phyloP scores from a whole-genome alignment of 169 alveolate genomes.

The Eimeria sp. region DNA sequence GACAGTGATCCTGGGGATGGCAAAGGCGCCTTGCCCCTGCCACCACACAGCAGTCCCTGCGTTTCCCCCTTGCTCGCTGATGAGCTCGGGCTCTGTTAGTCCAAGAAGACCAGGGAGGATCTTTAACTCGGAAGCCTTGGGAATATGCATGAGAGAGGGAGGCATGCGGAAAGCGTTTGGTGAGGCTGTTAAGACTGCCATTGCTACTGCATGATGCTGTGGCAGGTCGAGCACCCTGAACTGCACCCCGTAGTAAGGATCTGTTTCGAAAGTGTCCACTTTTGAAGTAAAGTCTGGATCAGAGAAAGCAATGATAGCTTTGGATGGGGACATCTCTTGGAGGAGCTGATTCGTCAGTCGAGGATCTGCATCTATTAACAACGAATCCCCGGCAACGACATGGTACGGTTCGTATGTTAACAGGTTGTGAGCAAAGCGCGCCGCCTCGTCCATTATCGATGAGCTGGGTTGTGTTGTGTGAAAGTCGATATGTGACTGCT shows the following conservation, averaged over 20 bases:
- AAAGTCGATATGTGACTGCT: conserved; percentile 80
- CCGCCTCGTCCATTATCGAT: conserved; percentile 82
- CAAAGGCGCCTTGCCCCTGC: conserved; percentile 81
- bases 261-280: conserved; percentile 51
- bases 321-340: conserved; percentile 64
- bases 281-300: conserved; percentile 80
- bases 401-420: conserved; percentile 82
- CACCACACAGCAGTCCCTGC: conserved; percentile 82
- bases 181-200: conserved; percentile 66
- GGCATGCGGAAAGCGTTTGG: conserved; percentile 80
- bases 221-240: conserved; percentile 74
- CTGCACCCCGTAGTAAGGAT: conserved; percentile 84
- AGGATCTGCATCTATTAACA: conserved; percentile 80
- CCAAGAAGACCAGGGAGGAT: conserved; percentile 67
- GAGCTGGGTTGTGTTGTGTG: conserved; percentile 79
- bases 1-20: conserved; percentile 79
- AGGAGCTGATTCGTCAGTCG: conserved; percentile 76
- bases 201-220: conserved; percentile 54
- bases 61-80: conserved; percentile 70
- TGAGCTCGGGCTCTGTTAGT: conserved; percentile 72
- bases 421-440: conserved; percentile 82
- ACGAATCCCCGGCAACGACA: conserved; percentile 81
- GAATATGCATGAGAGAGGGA: conserved; percentile 81
- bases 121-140: conserved; percentile 71
- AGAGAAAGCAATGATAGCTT: conserved; percentile 81